Evolutionary conservation across 2,329 filamentous ascomycete genomes (phyloP).

Genomic region (Colletotrichum sansevieriae): DNA sequence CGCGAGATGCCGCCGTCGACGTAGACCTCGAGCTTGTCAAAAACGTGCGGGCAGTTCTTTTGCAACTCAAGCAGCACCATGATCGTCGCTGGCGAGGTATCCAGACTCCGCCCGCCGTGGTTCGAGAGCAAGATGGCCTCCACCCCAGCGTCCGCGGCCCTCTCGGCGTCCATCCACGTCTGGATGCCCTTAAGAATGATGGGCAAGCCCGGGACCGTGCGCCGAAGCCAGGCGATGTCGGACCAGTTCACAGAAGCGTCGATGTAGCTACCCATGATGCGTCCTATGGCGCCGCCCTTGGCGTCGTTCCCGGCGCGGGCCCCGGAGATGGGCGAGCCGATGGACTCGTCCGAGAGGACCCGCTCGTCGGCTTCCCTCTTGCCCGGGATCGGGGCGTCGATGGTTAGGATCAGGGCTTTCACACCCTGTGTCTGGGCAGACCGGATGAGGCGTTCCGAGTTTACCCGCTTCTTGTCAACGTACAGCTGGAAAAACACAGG

Average conservation of each 20-base stretch:
- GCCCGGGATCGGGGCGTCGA: conserved; percentile 69
- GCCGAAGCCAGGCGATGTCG: conserved; percentile 75
- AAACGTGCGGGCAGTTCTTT: conserved; percentile 70
- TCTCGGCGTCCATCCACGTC: conserved; percentile 71
- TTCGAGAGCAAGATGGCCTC: conserved; percentile 79
- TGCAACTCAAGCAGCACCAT: conserved; percentile 74
- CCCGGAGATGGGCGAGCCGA: conserved; percentile 64
- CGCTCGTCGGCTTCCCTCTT: conserved; percentile 65
- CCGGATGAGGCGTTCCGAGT: conserved; percentile 63
- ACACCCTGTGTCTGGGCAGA: conserved; percentile 61
- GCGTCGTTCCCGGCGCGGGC: conserved; percentile 63
- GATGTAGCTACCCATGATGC: conserved; percentile 69
- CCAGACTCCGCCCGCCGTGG: conserved; percentile 73
- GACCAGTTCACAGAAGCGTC: conserved; percentile 72
- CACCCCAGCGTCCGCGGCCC: conserved; percentile 69
- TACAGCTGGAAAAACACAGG: conserved; percentile 72
- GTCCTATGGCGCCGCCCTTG: conserved; percentile 67
- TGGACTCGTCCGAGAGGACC: conserved; percentile 60
- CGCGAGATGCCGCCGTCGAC: conserved; percentile 75
- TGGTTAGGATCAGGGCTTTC: conserved; percentile 69
- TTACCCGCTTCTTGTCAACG: conserved; percentile 67
- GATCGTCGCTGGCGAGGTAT: conserved; percentile 66
- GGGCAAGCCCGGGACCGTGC: conserved; percentile 64
- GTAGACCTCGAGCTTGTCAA: conserved; percentile 71
- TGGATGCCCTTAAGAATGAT: conserved; percentile 80